Percentiles rank a stretch among this genome's conserved stretches.
phyloP scores from a whole-genome alignment of 768 basidiomycete genomes.

The Suillus cothurnatus region DNA sequence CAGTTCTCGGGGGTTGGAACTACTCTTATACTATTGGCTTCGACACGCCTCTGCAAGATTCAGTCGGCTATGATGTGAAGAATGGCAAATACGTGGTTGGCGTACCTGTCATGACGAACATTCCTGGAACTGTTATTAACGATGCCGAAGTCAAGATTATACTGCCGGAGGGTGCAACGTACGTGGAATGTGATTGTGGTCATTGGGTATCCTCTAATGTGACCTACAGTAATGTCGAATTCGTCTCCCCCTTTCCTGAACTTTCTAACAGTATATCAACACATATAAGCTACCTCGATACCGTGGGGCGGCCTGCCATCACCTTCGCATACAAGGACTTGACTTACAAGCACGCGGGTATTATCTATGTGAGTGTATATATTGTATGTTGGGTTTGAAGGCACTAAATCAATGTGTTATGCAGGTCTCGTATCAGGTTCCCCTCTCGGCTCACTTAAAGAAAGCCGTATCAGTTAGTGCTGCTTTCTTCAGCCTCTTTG shows the following conservation, averaged over 20 bases:
- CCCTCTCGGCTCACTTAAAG: conserved; percentile 76
- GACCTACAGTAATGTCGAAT: conserved; percentile 68
- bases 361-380: conserved; percentile 72
- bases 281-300: conserved; percentile 90
- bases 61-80: conserved; percentile 61
- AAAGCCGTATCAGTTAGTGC: conserved; percentile 81
- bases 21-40: conserved; percentile 94
- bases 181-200: conserved; percentile 36
- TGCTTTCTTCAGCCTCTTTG: conserved; percentile 71
- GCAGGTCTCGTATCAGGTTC: conserved; percentile 88
- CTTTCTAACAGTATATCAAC: conserved; percentile 59
- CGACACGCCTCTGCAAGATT: conserved; percentile 83
- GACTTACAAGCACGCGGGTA: conserved; percentile 77
- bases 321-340: conserved; percentile 72
- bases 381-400: conserved; percentile 5
- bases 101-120: conserved; percentile 83
- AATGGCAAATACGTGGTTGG: conserved; percentile 71
- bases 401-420: conserved; percentile 12
- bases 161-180: conserved; percentile 96
- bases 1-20: conserved; percentile 96
- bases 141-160: conserved; percentile 79
- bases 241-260: conserved; percentile 78
- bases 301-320: conserved; percentile 81
- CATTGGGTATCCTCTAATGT: conserved; percentile 13
- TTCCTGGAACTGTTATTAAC: conserved; percentile 81